Evolutionary conservation across 2,329 filamentous ascomycete species (phyloP).

Genomic region (Aspergillus phoenicis): DNA sequence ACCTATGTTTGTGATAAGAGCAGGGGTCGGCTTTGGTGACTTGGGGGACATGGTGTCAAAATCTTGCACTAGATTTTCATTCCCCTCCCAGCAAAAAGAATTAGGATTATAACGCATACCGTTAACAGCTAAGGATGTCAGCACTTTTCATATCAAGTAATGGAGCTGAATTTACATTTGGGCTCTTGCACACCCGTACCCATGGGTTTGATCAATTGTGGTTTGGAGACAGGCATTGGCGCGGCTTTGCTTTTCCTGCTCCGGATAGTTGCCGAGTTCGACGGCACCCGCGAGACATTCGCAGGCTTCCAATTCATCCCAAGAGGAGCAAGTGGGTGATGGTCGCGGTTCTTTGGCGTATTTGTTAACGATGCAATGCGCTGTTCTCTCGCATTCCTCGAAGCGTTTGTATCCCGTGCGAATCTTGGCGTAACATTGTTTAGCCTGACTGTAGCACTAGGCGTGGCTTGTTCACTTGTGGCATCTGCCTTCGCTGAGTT

Average conservation of each 20-base stretch:
- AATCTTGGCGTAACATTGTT: slow-evolving; percentile 62
- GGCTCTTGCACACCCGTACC: slow-evolving; percentile 70
- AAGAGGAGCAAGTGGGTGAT: slow-evolving; percentile 53
- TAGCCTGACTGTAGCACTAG: slow-evolving; percentile 56
- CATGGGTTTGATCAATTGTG: slow-evolving; percentile 86
- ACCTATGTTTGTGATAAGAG: slow-evolving; percentile 89
- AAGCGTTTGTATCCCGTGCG: slow-evolving; percentile 67
- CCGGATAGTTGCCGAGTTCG: slow-evolving; percentile 52
- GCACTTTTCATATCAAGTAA: slow-evolving; percentile 7
- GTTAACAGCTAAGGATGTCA: slow-evolving; percentile 67
- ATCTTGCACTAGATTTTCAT: slow-evolving; percentile 76
- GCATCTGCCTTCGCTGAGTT: slow-evolving; percentile 34
- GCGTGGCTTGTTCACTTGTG: slow-evolving; percentile 59
- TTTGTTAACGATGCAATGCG: slow-evolving; percentile 52
- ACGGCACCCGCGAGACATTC: slow-evolving; percentile 53
- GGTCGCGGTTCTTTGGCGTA: slow-evolving; percentile 42
- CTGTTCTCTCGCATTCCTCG: slow-evolving; percentile 65
- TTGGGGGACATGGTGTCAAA: slow-evolving; percentile 66
- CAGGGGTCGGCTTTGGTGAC: slow-evolving; percentile 53
- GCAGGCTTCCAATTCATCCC: slow-evolving; percentile 64
- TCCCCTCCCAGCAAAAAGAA: slow-evolving; percentile 91
- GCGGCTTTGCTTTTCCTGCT: slow-evolving; percentile 45
- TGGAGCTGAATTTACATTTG: slow-evolving; percentile 66
- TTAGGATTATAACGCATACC: slow-evolving; percentile 95
- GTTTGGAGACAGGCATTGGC: slow-evolving; percentile 58